A percentile compares a stretch with the other conserved stretches of the same genome.
Conservation (phyloP, 495 filamentous ascomycete species). For the Penicillium pulvis region DNA sequence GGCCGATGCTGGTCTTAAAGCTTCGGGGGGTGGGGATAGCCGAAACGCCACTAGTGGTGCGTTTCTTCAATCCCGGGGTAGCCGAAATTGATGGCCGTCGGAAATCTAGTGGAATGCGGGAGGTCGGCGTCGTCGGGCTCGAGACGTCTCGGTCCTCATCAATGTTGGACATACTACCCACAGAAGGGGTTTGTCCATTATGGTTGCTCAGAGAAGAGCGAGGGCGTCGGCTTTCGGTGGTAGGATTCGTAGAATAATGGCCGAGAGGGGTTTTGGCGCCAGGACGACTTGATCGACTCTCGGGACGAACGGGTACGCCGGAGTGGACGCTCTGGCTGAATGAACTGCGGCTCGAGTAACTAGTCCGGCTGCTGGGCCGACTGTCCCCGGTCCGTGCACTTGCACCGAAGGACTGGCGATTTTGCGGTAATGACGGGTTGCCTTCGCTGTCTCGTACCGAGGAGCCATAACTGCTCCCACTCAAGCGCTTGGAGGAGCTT, state of each 20-base stretch:
- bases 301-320: conserved; percentile 47
- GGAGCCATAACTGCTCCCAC: conserved; percentile 61
- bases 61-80: conserved; percentile 44
- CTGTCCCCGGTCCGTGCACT: conserved; percentile 47
- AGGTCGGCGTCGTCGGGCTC: conserved; percentile 41
- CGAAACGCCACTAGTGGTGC: conserved; percentile 54
- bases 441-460: conserved; percentile 53
- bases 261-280: conserved; percentile 65
- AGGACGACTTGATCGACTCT: conserved; percentile 69
- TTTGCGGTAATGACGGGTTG: conserved; percentile 29
- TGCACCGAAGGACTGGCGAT: conserved; percentile 54
- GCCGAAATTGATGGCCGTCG: conserved; percentile 42
- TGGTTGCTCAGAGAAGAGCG: conserved; percentile 52
- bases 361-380: conserved; percentile 51
- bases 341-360: conserved; percentile 45
- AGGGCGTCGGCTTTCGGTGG: conserved; percentile 48
- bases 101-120: conserved; percentile 28
- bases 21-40: conserved; percentile 53
- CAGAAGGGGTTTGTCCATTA: conserved; percentile 30
- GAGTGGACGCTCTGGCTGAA: conserved; percentile 47
- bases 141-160: conserved; percentile 45
- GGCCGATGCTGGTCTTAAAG: conserved; percentile 51
- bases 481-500: conserved; percentile 64
- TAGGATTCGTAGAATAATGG: conserved; percentile 50
- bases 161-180: conserved; percentile 45